A percentile compares a stretch with the other conserved stretches of the same genome.
These are phyloP conservation scores for Rhizomucor pusillus DNA, from an alignment of 371 early-diverging fungal species.

Conservation along the genomic window DNA sequence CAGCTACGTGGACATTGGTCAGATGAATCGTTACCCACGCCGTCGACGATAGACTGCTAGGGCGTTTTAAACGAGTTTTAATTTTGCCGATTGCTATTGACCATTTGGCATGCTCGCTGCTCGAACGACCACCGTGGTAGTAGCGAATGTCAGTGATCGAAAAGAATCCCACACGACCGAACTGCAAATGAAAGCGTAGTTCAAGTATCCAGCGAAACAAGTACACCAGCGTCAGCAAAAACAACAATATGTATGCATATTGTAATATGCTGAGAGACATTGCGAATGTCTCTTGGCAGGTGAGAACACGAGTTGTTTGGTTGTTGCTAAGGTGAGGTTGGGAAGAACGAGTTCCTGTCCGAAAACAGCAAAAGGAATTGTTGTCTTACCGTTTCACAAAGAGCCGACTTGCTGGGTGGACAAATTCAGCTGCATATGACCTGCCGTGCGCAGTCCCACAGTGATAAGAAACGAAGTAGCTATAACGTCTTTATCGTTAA, in stretches of 20 bases:
- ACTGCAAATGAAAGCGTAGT: conserved; percentile 35
- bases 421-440: no score
- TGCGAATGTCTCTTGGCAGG: conserved; percentile 6
- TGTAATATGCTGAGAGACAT: conserved; percentile 22
- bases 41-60: conserved; percentile 19
- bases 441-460: no score
- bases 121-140: conserved; percentile 21
- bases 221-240: conserved; percentile 12
- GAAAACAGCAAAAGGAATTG: no score
- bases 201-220: conserved; percentile 23
- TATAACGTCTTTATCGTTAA: no score
- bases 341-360: no score
- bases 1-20: conserved; percentile 19
- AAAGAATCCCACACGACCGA: conserved; percentile 42
- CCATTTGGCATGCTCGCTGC: conserved; percentile 17
- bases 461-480: no score
- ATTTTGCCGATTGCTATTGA: conserved; percentile 40
- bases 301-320: neutral
- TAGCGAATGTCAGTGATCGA: conserved; percentile 40
- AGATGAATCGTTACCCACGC: conserved; percentile 39
- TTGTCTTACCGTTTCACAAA: no score
- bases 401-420: no score
- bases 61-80: conserved; percentile 34
- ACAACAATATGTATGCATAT: conserved; percentile 16
- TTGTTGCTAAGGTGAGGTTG: no score